Conservation (phyloP, 2,329 filamentous ascomycete species). For the Colletotrichum sansevieriae region DNA sequence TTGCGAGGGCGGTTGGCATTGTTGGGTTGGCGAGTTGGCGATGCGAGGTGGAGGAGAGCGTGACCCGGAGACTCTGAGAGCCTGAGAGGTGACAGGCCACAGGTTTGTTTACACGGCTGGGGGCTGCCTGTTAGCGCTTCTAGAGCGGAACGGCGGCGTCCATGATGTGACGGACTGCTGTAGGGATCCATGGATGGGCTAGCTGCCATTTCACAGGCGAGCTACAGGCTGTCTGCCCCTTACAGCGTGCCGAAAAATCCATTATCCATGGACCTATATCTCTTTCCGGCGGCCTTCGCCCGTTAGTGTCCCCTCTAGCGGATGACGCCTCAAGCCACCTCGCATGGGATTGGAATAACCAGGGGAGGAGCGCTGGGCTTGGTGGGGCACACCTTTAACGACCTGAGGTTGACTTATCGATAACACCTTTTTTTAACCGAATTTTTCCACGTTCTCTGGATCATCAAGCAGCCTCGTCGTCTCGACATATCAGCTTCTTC, state of each 20-base stretch:
- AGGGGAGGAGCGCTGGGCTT: background rate
- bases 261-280: background rate
- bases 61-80: slow-evolving; percentile 7
- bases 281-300: background rate
- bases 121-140: slow-evolving; percentile 15
- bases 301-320: slow-evolving; percentile 7
- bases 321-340: slow-evolving; percentile 1
- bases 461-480: slow-evolving; percentile 17
- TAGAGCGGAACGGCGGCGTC: background rate
- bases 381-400: slow-evolving; percentile 10
- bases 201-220: background rate
- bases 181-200: slow-evolving; percentile 5
- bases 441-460: slow-evolving; percentile 36
- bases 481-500: slow-evolving; percentile 1
- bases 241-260: background rate
- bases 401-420: slow-evolving; percentile 13
- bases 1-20: background rate
- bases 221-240: background rate
- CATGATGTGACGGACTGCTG: slow-evolving; percentile 2
- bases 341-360: background rate
- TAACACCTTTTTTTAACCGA: slow-evolving; percentile 27
- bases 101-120: background rate
- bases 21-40: slow-evolving; percentile 10
- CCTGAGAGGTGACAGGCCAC: background rate
- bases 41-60: slow-evolving; percentile 8